Conservation (phyloP, 352 stramenopile species). For the Phytophthora colocasiae region DNA sequence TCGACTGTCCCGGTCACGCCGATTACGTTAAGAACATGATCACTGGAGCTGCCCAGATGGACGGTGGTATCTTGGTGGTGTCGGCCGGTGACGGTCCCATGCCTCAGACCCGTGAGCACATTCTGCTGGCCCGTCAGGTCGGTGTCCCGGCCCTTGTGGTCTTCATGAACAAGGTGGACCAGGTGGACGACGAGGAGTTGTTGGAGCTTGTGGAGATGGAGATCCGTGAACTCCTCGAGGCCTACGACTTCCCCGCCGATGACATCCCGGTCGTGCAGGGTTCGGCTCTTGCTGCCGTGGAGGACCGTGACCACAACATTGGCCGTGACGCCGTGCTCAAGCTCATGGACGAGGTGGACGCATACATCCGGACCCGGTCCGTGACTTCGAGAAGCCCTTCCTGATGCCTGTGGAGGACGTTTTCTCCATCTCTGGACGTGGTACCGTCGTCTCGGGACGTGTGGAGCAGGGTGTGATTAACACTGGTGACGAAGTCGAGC, state of each 20-base stretch:
- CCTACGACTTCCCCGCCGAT: conserved; percentile 97
- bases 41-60: conserved; percentile 97
- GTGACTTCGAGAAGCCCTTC: conserved; percentile 97
- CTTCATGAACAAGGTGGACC: conserved; percentile 96
- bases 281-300: conserved; percentile 93
- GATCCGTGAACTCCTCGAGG: conserved; percentile 71
- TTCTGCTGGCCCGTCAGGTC: conserved; percentile 95
- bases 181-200: conserved; percentile 43
- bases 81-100: conserved; percentile 79
- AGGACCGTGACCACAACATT: conserved; percentile 89
- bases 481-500: conserved; percentile 58
- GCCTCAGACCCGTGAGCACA: conserved; percentile 97
- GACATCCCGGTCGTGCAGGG: conserved; percentile 95
- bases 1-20: conserved; percentile 95
- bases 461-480: conserved; percentile 92
- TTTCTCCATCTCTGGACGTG: conserved; percentile 97
- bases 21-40: conserved; percentile 97
- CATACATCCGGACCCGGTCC: conserved; percentile 87
- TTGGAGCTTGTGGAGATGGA: conserved; percentile 51
- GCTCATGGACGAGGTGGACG: conserved; percentile 93
- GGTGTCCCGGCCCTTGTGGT: conserved; percentile 93
- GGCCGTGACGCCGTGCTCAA: conserved; percentile 90
- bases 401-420: conserved; percentile 98
- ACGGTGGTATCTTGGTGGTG: conserved; percentile 92
- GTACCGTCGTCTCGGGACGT: conserved; percentile 97